These are phyloP conservation scores for Blastobotrys muscicola DNA, from an alignment of 805 yeast species.

Conservation along the genomic window DNA sequence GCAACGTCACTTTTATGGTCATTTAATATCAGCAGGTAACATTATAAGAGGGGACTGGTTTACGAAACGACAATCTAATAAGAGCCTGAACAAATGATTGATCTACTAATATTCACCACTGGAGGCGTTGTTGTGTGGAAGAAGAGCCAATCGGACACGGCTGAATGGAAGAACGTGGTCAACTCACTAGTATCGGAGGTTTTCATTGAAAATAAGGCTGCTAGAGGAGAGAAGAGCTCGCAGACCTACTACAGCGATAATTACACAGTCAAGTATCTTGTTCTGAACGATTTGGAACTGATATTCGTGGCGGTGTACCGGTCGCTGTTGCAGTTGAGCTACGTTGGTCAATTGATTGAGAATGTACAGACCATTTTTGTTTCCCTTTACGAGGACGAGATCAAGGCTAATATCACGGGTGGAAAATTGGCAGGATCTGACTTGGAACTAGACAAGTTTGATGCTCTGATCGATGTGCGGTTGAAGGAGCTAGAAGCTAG, in stretches of 20 bases:
- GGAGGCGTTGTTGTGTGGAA: constrained; percentile 47
- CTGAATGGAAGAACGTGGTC: constrained; percentile 33
- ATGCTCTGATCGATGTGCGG: constrained; percentile 25
- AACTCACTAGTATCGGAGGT: constrained; percentile 42
- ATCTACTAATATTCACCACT: constrained; percentile 41
- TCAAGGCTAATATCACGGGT: constrained; percentile 10
- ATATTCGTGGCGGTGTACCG: constrained; percentile 30
- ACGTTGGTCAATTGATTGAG: constrained; percentile 25
- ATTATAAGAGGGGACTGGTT: no score
- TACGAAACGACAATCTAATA: no score
- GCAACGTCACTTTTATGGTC: no score
- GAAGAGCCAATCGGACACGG: constrained; percentile 25
- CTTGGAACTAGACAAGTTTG: constrained; percentile 15
- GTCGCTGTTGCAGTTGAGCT: constrained; percentile 26
- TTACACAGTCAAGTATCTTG: constrained; percentile 37
- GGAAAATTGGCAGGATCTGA: not conserved
- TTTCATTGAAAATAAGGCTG: constrained; percentile 31
- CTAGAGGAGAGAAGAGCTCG: constrained; percentile 11
- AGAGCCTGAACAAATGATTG: constrained; percentile 15
- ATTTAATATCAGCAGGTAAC: no score
- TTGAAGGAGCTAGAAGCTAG: constrained; percentile 18
- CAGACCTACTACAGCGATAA: constrained; percentile 29
- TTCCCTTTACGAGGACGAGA: constrained; percentile 18
- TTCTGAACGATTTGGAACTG: constrained; percentile 36
- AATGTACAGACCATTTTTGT: constrained; percentile 27